A percentile compares a stretch with the other conserved stretches of the same genome.
phyloP scores from a whole-genome alignment of 2,329 filamentous ascomycete genomes.

The Calonectria honghensis region DNA sequence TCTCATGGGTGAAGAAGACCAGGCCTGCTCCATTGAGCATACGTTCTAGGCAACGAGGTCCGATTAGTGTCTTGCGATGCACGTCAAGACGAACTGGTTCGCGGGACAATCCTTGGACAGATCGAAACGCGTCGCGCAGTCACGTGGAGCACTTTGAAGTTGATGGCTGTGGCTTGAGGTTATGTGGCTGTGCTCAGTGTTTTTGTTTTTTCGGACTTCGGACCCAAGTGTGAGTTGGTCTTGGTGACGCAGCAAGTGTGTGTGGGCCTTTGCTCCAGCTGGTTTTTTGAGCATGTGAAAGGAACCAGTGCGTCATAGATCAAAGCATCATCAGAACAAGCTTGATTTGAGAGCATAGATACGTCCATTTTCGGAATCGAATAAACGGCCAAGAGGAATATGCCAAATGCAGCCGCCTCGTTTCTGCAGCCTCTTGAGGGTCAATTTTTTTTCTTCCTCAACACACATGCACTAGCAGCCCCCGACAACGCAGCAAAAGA shows the following conservation, averaged over 20 bases:
- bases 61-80: slow-evolving; percentile 13
- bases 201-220: not conserved
- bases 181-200: not conserved
- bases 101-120: slow-evolving; percentile 9
- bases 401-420: not conserved
- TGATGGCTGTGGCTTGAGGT: slow-evolving; percentile 41
- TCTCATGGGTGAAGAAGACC: slow-evolving; percentile 41
- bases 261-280: slow-evolving; percentile 37
- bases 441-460: slow-evolving; percentile 2
- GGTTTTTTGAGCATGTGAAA: slow-evolving; percentile 52
- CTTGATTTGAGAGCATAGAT: slow-evolving; percentile 17
- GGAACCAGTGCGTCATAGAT: slow-evolving; percentile 51
- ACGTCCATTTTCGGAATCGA: not conserved
- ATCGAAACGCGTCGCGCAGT: slow-evolving; percentile 55
- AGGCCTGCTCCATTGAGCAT: slow-evolving; percentile 51
- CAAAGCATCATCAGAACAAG: slow-evolving; percentile 26
- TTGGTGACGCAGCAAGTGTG: slow-evolving; percentile 34
- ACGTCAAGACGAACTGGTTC: slow-evolving; percentile 36
- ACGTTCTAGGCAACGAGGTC: slow-evolving; percentile 12
- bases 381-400: not conserved
- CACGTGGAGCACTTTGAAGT: slow-evolving; percentile 51
- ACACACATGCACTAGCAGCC: slow-evolving; percentile 9
- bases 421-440: not conserved
- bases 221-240: not conserved
- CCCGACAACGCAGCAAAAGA: slow-evolving; percentile 19